Evolutionary conservation across 2,329 filamentous ascomycete species (phyloP), one percentile per base, ranked within the genome.

Genomic region (Trichoderma cornu-damae): DNA sequence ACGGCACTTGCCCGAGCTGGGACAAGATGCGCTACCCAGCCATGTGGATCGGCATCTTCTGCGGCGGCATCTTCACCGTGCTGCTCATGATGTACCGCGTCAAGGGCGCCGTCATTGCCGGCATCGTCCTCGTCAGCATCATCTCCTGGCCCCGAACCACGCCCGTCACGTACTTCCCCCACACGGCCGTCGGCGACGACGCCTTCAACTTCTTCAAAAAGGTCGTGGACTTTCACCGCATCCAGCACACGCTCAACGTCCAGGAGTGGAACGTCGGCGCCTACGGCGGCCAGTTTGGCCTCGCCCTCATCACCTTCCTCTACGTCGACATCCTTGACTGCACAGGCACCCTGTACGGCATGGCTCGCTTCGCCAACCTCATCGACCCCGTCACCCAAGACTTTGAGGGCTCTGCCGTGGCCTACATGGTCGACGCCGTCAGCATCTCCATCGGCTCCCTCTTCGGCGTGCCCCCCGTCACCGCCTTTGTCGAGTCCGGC

Each of bases 291-390:
- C 86, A 94, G 67, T 95, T 95, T 66, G 88, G 87, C 26, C 78
- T 94, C 49, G 90, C 90, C 0, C 84, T 95, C 62, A 86, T 95
- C 70, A 95, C 90, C 2, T 95, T 96, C 74, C 79, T 95, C 20
- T 95, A 96, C 66, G 90, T 95, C 62, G 90, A 96, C 66, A 93
- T 96, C 60, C 82, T 96, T 43, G 90, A 95, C 71, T 86, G 84
- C 63, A 96, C 90, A 0, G 90, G 89, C 64, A 95, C 90, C 1
- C 76, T 95, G 59, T 96, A 95, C 74, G 89, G 89, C 18, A 95
- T 96, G 90, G 90, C 90, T 16, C 85, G 87, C 28, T 94, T 93
- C 71, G 87, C 86, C 63, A 84, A 88, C 43, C 83, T 88, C 57
- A 86, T 95, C 67, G 88, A 96, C 64, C 87, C 89, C 64, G 80